Conservation (phyloP, 1,284 basidiomycete genomes). For the Mycosarcoma maydis region DNA sequence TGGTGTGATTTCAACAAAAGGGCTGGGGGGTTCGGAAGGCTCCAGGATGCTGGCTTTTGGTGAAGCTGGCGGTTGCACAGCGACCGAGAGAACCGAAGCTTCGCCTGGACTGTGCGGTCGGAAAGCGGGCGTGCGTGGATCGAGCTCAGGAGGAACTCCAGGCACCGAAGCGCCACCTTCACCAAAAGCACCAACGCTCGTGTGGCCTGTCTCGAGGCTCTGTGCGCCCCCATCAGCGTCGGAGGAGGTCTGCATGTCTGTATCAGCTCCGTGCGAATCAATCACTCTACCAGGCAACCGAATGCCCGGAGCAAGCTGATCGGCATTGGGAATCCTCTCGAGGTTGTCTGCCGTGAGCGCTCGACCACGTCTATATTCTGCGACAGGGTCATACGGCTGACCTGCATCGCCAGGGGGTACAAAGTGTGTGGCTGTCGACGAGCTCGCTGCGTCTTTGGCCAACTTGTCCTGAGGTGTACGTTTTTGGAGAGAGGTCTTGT, state of each 20-base stretch:
- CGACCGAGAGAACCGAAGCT: conserved; percentile 63
- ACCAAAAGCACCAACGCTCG: conserved; percentile 49
- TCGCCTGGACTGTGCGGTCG: conserved; percentile 59
- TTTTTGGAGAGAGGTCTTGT: conserved; percentile 46
- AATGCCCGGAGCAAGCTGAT: conserved; percentile 64
- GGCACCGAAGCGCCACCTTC: conserved; percentile 50
- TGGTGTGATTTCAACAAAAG: conserved; percentile 24
- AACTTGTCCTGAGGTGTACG: conserved; percentile 9
- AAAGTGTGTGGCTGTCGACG: conserved; percentile 13
- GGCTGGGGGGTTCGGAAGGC: conserved; percentile 37
- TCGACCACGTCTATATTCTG: conserved; percentile 43
- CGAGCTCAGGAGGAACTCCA: conserved; percentile 63
- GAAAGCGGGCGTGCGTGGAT: conserved; percentile 59
- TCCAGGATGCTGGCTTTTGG: conserved; percentile 53
- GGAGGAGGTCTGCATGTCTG: conserved; percentile 47
- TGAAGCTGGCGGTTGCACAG: conserved; percentile 62
- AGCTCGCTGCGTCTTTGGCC: not conserved
- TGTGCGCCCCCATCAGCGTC: conserved; percentile 41
- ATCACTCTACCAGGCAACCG: conserved; percentile 49
- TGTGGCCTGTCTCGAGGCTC: conserved; percentile 45
- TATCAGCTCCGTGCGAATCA: conserved; percentile 24
- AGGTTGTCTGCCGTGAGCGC: conserved; percentile 63
- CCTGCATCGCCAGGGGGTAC: conserved; percentile 11
- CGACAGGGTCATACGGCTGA: conserved; percentile 37
- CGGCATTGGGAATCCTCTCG: conserved; percentile 62